Evolutionary conservation across 495 filamentous ascomycete genomes (phyloP).

Genomic region (Daldinia grandis): DNA sequence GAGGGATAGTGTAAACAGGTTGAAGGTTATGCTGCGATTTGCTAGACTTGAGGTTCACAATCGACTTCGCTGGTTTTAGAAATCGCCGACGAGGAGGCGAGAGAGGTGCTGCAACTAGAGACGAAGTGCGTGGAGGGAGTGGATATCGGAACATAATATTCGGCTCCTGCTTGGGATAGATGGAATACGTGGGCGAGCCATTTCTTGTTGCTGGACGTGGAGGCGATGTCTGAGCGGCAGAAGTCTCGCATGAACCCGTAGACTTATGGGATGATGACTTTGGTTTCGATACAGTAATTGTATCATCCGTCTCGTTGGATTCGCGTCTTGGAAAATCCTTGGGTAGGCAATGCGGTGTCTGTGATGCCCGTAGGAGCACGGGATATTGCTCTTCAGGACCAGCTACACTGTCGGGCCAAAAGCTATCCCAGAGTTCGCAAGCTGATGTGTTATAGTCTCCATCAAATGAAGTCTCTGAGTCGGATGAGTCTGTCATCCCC

Average conservation of each 20-base stretch:
- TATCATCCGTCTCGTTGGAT: conserved; percentile 13
- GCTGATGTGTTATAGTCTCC: conserved; percentile 45
- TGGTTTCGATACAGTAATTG: conserved; percentile 19
- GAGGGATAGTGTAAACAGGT: background rate
- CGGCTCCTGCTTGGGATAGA: conserved; percentile 38
- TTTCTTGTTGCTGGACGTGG: conserved; percentile 25
- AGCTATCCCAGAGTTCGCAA: conserved; percentile 44
- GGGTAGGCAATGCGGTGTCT: conserved; percentile 19
- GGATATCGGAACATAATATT: conserved; percentile 1
- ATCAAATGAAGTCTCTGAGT: conserved; percentile 44
- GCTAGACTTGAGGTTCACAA: conserved; percentile 24
- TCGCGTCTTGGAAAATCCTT: conserved; percentile 13
- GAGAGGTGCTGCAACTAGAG: conserved; percentile 30
- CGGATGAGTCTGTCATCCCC: conserved; percentile 46
- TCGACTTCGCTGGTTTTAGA: conserved; percentile 31
- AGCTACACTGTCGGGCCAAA: conserved; percentile 35
- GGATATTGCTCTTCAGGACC: conserved; percentile 33
- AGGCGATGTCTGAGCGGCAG: conserved; percentile 9
- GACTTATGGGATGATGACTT: background rate
- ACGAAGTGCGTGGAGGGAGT: conserved; percentile 45
- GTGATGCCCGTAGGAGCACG: conserved; percentile 27
- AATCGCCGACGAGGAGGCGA: conserved; percentile 28
- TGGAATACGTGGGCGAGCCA: conserved; percentile 30
- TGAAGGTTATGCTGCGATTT: conserved; percentile 19
- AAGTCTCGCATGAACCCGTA: background rate